Base-by-base conservation (phyloP, 2,329 filamentous ascomycete genomes). In the Pestalotiopsis sp. region DNA sequence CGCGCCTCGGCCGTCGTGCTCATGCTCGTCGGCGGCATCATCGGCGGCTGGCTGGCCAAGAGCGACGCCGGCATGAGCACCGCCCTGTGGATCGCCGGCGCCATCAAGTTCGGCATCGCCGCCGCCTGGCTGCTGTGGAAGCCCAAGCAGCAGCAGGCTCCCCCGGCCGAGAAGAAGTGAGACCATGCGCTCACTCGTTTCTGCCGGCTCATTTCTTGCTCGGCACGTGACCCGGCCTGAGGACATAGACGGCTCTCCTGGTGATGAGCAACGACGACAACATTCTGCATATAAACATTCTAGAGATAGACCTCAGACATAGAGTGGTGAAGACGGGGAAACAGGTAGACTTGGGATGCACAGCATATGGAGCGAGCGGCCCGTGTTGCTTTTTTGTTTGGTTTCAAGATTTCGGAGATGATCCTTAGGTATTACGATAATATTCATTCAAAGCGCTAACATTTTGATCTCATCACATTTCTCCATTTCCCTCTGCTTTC, bases 1-100 rank as follows among this genome's bases (percentile, higher is more conserved):
- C 76, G 86, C 9, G 76, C 84, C 25, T 73, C 77, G 0, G 82
- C 83, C 27, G 83, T 84, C 9, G 76, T 87, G 0, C 71, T 85
- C 17, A 77, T 87, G 31, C 75, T 88, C 4, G 71, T 78, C 2
- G 86, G 86, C 4, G 85, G 81, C 4, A 83, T 88, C 52, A 76
- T 76, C 7, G 83, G 84, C 38, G 84, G 82, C 0, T 88, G 85
- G 84, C 73, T 87, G 68, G 80, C 83, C 71, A 81, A 81, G 70
- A 82, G 81, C 36, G 69, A 71, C 1, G 79, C 78, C 13, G 82
- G 81, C 4, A 79, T 85, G 73, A 73, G 78, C 58, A 78, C 79
- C 11, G 80, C 82, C 4, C 75, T 86, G 17, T 87, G 84, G 83
- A 74, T 84, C 7, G 79, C 80, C 7, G 83, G 78, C 13, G 84